A percentile compares a stretch with the other conserved stretches of the same genome.
phyloP scores from a whole-genome alignment of 768 basidiomycete genomes.

The Fomitopsis pulvina region DNA sequence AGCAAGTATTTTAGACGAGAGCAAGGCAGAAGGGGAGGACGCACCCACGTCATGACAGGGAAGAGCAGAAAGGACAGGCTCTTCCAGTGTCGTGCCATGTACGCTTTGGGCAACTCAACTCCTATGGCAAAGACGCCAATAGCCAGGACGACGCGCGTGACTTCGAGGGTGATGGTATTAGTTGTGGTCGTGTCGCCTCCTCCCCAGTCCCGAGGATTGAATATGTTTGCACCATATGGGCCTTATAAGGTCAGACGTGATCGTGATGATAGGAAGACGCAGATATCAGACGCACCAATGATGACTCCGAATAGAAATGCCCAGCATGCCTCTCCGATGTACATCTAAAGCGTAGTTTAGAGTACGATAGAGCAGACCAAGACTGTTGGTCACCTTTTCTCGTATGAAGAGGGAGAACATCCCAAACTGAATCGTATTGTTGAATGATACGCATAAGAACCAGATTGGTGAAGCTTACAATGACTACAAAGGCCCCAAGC shows the following conservation, averaged over 20 bases:
- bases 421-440: slow-evolving; percentile 68
- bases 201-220: slow-evolving; percentile 79
- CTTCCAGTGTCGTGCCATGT: slow-evolving; percentile 90
- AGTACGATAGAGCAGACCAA: neutral
- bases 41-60: slow-evolving; percentile 80
- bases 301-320: slow-evolving; percentile 92
- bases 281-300: slow-evolving; percentile 47
- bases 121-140: slow-evolving; percentile 98
- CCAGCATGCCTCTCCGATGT: slow-evolving; percentile 95
- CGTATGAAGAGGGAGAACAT: slow-evolving; percentile 93
- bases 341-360: slow-evolving; percentile 42
- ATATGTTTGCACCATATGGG: slow-evolving; percentile 75
- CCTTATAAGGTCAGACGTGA: slow-evolving; percentile 35
- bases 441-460: slow-evolving; percentile 1
- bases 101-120: slow-evolving; percentile 94
- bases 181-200: slow-evolving; percentile 34
- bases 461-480: slow-evolving; percentile 36
- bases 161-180: slow-evolving; percentile 84
- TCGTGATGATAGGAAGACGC: neutral
- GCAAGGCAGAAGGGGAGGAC: slow-evolving; percentile 22
- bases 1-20: neutral
- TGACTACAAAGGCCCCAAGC: slow-evolving; percentile 75
- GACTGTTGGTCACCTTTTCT: slow-evolving; percentile 59
- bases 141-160: slow-evolving; percentile 88
- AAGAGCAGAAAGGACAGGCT: slow-evolving; percentile 79